A percentile compares a stretch with the other conserved stretches of the same genome.
phyloP scores from a whole-genome alignment of 164 flowering plant genomes.

The Aristolochia californica region DNA sequence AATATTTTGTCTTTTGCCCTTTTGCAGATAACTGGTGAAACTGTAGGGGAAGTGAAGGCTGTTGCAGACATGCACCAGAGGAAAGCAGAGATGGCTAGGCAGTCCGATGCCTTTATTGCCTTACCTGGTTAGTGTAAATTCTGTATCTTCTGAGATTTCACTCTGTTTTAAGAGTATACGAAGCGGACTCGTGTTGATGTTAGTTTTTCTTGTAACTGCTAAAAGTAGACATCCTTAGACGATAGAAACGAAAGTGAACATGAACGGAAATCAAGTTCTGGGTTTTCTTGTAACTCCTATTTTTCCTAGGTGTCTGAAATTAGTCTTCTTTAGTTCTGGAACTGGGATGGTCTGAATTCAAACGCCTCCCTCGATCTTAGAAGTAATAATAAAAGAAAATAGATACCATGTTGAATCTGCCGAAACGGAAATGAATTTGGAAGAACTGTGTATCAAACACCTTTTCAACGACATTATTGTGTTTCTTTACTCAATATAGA shows the following conservation, averaged over 20 bases:
- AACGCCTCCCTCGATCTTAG: no score
- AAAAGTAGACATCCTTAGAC: background rate
- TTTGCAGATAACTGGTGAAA: constrained; percentile 92
- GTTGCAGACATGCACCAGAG: constrained; percentile 99
- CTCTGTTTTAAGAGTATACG: background rate
- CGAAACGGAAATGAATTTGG: no score
- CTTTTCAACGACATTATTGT: no score
- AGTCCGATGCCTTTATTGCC: constrained; percentile 98
- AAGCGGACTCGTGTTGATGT: constrained; percentile 1
- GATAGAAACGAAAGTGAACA: no score
- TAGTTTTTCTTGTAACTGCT: background rate
- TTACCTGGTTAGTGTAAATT: constrained; percentile 67
- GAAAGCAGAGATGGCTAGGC: constrained; percentile 98
- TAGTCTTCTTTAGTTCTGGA: no score
- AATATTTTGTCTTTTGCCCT: constrained; percentile 8
- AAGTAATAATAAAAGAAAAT: no score
- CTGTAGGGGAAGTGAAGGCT: constrained; percentile 98
- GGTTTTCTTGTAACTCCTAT: no score
- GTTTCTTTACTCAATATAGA: background rate
- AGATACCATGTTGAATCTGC: no score
- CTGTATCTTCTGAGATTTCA: constrained; percentile 1
- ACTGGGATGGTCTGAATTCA: no score
- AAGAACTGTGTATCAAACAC: no score
- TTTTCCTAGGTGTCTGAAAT: no score
- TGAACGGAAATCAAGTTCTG: no score